Percentiles rank a stretch among this genome's conserved stretches.
phyloP scores from a whole-genome alignment of 23 red algal species.

The Chondrus crispus region DNA sequence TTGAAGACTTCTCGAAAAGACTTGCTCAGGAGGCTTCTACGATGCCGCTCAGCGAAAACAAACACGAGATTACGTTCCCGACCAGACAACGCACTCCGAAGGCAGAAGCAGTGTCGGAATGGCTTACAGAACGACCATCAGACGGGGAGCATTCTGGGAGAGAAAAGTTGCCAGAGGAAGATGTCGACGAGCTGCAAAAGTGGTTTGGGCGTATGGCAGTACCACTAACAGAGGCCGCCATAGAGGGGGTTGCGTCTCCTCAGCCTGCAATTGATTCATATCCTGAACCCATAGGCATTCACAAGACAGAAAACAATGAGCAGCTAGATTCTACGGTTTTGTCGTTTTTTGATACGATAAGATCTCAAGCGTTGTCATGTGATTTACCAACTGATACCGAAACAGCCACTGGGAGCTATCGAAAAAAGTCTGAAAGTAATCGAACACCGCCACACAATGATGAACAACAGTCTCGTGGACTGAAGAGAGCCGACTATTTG shows the following conservation, averaged over 20 bases:
- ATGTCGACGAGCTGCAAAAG: not conserved
- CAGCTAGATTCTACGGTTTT: constrained; percentile 31
- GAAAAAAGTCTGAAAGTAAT: too few relatives aligned
- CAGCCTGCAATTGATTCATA: not conserved
- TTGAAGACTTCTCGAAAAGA: not conserved
- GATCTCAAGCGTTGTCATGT: constrained; percentile 5
- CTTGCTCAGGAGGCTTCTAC: not conserved
- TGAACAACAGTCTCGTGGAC: too few relatives aligned
- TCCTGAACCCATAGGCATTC: too few relatives aligned
- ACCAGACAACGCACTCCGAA: not conserved
- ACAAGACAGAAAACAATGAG: constrained; percentile 29
- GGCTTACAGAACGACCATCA: too few relatives aligned
- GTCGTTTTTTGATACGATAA: constrained; percentile 30
- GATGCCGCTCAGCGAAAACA: not conserved
- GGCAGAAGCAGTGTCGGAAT: too few relatives aligned
- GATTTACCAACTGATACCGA: too few relatives aligned
- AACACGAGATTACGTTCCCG: not conserved
- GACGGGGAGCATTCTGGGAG: not conserved
- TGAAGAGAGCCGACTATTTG: too few relatives aligned
- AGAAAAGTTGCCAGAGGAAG: not conserved
- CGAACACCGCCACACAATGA: too few relatives aligned
- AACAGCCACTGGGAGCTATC: too few relatives aligned
- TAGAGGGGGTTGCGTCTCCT: not conserved
- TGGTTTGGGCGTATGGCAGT: not conserved
- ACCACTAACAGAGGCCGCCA: not conserved